Evolutionary conservation across 2,329 filamentous ascomycete species (phyloP).

Genomic region (Trichoderma atroviride): DNA sequence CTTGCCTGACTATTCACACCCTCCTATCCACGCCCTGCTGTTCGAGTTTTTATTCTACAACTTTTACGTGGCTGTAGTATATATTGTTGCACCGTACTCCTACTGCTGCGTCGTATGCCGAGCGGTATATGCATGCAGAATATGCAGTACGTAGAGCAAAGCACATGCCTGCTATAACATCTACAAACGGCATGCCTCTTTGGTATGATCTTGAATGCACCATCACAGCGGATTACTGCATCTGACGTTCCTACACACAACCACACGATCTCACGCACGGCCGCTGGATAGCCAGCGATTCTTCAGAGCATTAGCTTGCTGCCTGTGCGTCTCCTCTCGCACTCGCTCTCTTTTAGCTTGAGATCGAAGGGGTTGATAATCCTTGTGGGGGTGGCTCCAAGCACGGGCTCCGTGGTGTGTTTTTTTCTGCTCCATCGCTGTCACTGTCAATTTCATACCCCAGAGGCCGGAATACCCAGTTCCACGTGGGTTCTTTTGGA

Average conservation of each 20-base stretch:
- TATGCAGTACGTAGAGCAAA: background rate
- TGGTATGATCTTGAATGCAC: background rate
- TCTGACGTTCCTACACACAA: background rate
- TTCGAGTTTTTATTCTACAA: background rate
- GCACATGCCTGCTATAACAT: background rate
- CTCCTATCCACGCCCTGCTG: conserved; percentile 9
- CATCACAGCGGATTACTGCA: background rate
- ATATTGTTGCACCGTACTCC: background rate
- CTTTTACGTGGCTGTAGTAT: background rate
- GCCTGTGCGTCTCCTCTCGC: conserved; percentile 2
- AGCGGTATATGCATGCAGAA: background rate
- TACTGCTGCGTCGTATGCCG: background rate
- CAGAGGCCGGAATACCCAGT: conserved; percentile 19
- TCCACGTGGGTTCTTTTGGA: conserved; percentile 18
- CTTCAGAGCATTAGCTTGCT: background rate
- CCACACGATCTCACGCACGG: background rate
- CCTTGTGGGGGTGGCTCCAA: conserved; percentile 17
- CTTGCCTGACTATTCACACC: conserved; percentile 8
- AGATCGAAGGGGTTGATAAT: conserved; percentile 6
- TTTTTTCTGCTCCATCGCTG: conserved; percentile 12
- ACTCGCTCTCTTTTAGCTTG: background rate
- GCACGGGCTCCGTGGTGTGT: conserved; percentile 20
- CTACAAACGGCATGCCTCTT: background rate
- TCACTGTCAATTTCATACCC: conserved; percentile 25
- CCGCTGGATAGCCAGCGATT: background rate